These are phyloP conservation scores for Sutorius australiensis DNA, from an alignment of 768 basidiomycete genomes.

Conservation along the genomic window DNA sequence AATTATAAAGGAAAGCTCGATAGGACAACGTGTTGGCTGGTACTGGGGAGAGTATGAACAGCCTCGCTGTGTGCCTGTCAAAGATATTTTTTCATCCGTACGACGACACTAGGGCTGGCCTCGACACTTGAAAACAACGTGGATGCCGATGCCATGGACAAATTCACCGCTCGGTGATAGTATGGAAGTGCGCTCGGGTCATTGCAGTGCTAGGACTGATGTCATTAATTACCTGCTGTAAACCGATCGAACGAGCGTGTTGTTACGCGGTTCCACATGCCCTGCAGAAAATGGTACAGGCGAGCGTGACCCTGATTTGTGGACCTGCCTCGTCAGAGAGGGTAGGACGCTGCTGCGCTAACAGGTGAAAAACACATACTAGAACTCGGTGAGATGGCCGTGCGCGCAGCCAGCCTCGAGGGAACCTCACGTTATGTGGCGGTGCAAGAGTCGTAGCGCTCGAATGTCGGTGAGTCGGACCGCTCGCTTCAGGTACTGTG, in stretches of 20 bases:
- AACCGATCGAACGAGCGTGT: too few species aligned
- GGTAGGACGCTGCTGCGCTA: not conserved
- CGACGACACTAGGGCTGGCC: constrained; percentile 8
- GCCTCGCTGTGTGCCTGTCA: constrained; percentile 18
- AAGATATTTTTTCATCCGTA: constrained; percentile 16
- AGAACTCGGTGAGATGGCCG: not conserved
- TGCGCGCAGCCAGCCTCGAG: constrained; percentile 24
- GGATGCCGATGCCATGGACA: constrained; percentile 13
- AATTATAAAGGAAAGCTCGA: constrained; percentile 26
- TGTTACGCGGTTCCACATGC: not conserved
- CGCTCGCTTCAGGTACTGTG: not conserved
- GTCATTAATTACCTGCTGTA: constrained; percentile 9
- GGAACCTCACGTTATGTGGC: constrained; percentile 23
- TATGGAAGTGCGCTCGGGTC: constrained; percentile 9
- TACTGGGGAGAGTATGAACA: constrained; percentile 21
- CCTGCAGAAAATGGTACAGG: constrained; percentile 1
- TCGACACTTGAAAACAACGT: constrained; percentile 27
- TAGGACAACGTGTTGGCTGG: constrained; percentile 20
- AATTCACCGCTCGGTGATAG: constrained; percentile 16
- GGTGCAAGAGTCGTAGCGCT: constrained; percentile 6
- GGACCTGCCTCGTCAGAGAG: not conserved
- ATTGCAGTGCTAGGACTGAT: constrained; percentile 22
- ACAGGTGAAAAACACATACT: not conserved
- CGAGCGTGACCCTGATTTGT: constrained; percentile 1
- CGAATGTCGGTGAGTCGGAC: constrained; percentile 4